Conservation (phyloP, 1,139 yeast species). For the Zygoascus meyerae region DNA sequence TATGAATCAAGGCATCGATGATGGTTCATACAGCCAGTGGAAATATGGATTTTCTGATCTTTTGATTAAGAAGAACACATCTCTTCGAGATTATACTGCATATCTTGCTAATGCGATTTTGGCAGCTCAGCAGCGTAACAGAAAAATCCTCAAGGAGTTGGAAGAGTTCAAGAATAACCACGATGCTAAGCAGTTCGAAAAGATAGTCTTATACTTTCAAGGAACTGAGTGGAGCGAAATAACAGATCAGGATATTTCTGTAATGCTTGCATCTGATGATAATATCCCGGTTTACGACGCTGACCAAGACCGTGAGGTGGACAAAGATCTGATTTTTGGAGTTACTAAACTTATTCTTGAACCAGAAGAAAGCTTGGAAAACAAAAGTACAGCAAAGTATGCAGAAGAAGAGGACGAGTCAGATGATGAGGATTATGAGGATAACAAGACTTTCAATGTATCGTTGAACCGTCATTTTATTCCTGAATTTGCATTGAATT, state of each 20-base stretch:
- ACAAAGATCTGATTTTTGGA: constrained; percentile 48
- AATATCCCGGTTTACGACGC: constrained; percentile 45
- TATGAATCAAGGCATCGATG: constrained; percentile 55
- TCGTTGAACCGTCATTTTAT: constrained; percentile 27
- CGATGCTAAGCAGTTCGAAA: constrained; percentile 23
- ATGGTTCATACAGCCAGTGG: constrained; percentile 17
- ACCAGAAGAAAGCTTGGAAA: background rate
- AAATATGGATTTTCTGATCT: constrained; percentile 23
- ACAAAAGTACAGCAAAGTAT: background rate
- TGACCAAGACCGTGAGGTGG: constrained; percentile 64
- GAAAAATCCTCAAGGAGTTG: constrained; percentile 27
- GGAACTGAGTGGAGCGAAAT: constrained; percentile 25
- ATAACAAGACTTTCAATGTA: background rate
- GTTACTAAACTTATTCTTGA: constrained; percentile 1
- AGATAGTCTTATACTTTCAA: constrained; percentile 27
- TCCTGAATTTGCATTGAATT: constrained; percentile 61
- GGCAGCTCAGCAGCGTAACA: constrained; percentile 16
- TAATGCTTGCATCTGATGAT: constrained; percentile 14
- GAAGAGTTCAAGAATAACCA: constrained; percentile 23
- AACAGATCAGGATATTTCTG: constrained; percentile 5
- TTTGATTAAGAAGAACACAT: constrained; percentile 20
- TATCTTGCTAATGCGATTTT: constrained; percentile 10
- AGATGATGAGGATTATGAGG: background rate
- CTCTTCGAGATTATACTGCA: constrained; percentile 18
- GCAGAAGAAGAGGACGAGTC: background rate